Conservation (phyloP, 768 basidiomycete species). For the Phanerodontia chrysosporium region DNA sequence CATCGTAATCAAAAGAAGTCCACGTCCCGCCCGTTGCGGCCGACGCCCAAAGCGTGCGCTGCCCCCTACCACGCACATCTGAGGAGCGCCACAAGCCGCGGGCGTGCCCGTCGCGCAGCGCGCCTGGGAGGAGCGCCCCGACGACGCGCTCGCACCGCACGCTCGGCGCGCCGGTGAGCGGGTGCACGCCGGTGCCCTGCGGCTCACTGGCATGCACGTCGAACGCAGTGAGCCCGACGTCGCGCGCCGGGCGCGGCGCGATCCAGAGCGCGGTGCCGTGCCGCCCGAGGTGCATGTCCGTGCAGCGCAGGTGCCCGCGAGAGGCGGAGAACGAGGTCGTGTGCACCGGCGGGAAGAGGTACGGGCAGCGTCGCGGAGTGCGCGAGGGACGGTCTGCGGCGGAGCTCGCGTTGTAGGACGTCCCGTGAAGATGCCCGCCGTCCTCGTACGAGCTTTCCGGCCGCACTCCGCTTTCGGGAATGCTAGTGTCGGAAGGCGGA, state of each 20-base stretch:
- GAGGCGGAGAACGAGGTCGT: constrained; percentile 33
- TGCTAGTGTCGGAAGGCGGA: neutral
- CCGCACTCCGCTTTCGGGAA: neutral
- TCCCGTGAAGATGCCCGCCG: too few species aligned
- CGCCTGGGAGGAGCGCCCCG: constrained; percentile 48
- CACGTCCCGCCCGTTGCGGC: constrained; percentile 36
- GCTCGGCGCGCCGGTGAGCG: neutral
- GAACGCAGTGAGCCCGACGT: constrained; percentile 32
- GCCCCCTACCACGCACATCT: neutral
- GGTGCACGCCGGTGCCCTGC: constrained; percentile 15
- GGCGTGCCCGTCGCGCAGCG: constrained; percentile 20
- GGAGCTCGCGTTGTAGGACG: too few species aligned
- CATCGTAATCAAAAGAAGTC: constrained; percentile 61
- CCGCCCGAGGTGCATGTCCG: constrained; percentile 47
- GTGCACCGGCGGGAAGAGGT: constrained; percentile 48
- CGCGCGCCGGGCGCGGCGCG: constrained; percentile 44
- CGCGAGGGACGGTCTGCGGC: neutral
- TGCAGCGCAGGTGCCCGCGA: constrained; percentile 52
- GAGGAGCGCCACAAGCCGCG: too few species aligned
- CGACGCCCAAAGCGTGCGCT: constrained; percentile 29
- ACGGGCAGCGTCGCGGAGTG: constrained; percentile 23
- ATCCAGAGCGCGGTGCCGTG: constrained; percentile 63
- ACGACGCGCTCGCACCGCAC: constrained; percentile 36
- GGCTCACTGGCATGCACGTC: constrained; percentile 21
- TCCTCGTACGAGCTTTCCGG: neutral